Evolutionary conservation across 1,139 yeast genomes (phyloP), one percentile per base, ranked within the genome.

Genomic region (Pichia sp.): DNA sequence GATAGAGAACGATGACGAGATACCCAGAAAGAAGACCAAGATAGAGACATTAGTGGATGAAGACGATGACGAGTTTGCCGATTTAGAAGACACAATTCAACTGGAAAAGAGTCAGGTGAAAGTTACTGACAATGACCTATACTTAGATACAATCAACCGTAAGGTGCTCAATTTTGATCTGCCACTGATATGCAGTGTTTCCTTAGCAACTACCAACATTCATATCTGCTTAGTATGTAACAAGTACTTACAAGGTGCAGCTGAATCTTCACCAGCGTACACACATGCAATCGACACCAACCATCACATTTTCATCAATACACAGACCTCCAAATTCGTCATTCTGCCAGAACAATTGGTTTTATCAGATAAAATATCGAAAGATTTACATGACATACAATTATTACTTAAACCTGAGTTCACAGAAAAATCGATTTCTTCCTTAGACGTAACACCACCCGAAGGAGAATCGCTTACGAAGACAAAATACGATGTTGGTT

Each of bases 151-250:
- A 2, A 68, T 84, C 40, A 73, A 83, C 53, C 65, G 83, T 30
- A 67, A 69, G 27, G 64, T 69, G 8, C 67, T 87, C 9, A 89
- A 87, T 59, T 86, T 87, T 61, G 95, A 86, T 61, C 74, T 76
- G 46, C 89, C 83, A 39, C 80, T 79, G 58, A 64, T 79, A 2
- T 87, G 96, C 62, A 73, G 79, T 48, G 77, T 83, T 0, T 75
- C 89, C 0, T 67, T 86, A 17, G 72, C 87, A 0, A 74, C 73
- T 38, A 67, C 74, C 31, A 83, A 85, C 57, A 76, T 86, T 1
- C 84, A 85, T 59, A 81, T 88, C 35, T 87, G 96, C 58, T 66
- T 87, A 32, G 75, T 74, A 0, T 87, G 96, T 17, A 94, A 94
- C 36, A 81, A 77, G 58, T 87, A 79, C 66, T 75, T 79, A 47